Base-by-base conservation (phyloP, 176 grass and related monocot genomes). In the Carex kokanica region DNA sequence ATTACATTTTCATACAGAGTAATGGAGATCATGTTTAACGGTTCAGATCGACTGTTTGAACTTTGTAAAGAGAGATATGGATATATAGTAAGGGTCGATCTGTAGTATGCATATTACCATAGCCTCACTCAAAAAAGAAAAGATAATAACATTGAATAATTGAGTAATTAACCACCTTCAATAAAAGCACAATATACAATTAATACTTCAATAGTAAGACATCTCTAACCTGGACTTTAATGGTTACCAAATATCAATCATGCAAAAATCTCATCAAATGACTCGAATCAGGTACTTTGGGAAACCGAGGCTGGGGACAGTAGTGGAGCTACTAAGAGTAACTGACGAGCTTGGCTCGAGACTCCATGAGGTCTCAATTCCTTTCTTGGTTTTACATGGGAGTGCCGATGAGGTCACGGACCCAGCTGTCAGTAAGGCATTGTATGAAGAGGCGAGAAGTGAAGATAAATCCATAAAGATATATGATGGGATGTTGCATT, bases 401-500 rank as follows among this genome's bases (percentile, higher is more conserved):
- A 98, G 91, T 84, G 87, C 92, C 10, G 95, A 98, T 86, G 92
- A 91, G 89, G 89, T 98, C 21, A 93, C 91, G 14, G 92, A 98
- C 84, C 95, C 95, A 7, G 91, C 63, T 52, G 77, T 95, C 66
- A 98, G 92, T 87, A 89, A 55, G 1, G 90, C 92, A 24, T 81
- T 98, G 77, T 83, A 95, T 81, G 86, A 88, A 41, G 80, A 91
- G 73, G 91, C 95, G 10, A 72, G 67, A 58, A 98, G 92, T 85
- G 70, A 90, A 86, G 95, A 95, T 83, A 98, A 95, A 83, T 90
- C 88, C 69, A 95, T 98, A 86, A 94, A 84, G 86, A 88, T 98
- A 25, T 95, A 95, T 78, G 91, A 98, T 47, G 92, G 95, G 80
- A 98, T 98, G 95, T 78, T 98, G 68, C 95, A 98, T 83, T 98